Evolutionary conservation across 108 stramenopile genomes (phyloP).

Genomic region (Schizochytrium sp.): DNA sequence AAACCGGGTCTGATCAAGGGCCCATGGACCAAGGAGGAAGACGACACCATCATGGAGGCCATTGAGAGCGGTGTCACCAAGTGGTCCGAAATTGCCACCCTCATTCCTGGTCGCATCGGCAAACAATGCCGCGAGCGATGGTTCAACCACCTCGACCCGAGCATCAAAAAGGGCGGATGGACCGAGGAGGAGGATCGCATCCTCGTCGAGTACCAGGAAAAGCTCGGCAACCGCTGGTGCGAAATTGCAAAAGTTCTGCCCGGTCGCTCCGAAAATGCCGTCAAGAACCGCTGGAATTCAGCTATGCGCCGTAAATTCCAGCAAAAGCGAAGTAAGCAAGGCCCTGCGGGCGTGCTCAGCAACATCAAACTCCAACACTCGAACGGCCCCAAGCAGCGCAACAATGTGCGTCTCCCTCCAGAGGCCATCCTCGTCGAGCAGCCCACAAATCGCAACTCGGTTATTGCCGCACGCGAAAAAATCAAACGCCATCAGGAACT

Average conservation of each 20-base stretch:
- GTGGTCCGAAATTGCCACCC: constrained; percentile 40
- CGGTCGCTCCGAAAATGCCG: constrained; percentile 57
- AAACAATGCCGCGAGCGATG: constrained; percentile 99
- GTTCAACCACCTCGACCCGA: constrained; percentile 79
- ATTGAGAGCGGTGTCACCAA: constrained; percentile 32
- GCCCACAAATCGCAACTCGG: not conserved
- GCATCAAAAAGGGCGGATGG: constrained; percentile 77
- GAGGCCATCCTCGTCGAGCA: constrained; percentile 10
- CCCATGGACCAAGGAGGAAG: constrained; percentile 93
- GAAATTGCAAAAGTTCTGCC: constrained; percentile 62
- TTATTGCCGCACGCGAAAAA: constrained; percentile 4
- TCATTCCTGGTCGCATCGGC: constrained; percentile 70
- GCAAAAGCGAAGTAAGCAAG: not conserved
- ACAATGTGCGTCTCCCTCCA: constrained; percentile 1
- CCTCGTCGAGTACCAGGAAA: constrained; percentile 68
- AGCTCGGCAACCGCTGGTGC: constrained; percentile 61
- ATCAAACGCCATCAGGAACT: not conserved
- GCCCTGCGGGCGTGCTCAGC: not conserved
- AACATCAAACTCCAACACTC: not conserved
- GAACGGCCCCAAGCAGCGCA: not conserved
- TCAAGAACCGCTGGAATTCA: constrained; percentile 59
- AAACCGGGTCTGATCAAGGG: constrained; percentile 93
- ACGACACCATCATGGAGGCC: constrained; percentile 45
- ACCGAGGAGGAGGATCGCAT: constrained; percentile 72
- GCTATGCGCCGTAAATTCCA: constrained; percentile 48